phyloP scores from a whole-genome alignment of 139 green algal genomes.

The Micractinium conductrix region DNA sequence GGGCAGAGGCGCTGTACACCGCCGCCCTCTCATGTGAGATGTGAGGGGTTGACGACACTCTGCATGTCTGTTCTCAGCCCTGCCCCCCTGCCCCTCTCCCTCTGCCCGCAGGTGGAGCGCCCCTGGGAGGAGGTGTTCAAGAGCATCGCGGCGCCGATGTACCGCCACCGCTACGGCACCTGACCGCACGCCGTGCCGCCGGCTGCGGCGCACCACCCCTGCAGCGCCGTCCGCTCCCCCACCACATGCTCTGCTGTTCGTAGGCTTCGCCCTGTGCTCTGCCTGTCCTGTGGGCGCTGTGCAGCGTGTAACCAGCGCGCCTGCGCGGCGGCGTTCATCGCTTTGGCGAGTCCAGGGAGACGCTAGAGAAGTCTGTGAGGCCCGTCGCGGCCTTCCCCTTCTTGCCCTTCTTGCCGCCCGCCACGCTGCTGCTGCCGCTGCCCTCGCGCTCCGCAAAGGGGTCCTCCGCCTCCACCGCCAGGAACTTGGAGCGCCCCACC shows the following conservation, averaged over 20 bases:
- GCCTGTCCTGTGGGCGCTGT: no score
- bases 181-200: no score
- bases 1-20: background rate
- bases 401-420: constrained; percentile 12
- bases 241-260: no score
- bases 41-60: no score
- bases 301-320: background rate
- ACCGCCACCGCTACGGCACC: constrained; percentile 62
- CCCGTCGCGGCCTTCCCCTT: background rate
- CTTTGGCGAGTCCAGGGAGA: background rate
- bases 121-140: constrained; percentile 53
- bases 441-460: background rate
- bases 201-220: no score
- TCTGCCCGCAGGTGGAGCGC: constrained; percentile 60
- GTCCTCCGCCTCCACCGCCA: constrained; percentile 17
- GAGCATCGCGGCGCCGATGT: constrained; percentile 52
- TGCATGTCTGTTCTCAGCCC: background rate
- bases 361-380: background rate
- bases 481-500: constrained; percentile 25
- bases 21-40: background rate
- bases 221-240: no score
- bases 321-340: background rate
- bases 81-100: no score
- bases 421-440: background rate
- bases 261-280: no score